Conservation (phyloP, 2,329 filamentous ascomycete genomes). For the Aspergillus nomiae region DNA sequence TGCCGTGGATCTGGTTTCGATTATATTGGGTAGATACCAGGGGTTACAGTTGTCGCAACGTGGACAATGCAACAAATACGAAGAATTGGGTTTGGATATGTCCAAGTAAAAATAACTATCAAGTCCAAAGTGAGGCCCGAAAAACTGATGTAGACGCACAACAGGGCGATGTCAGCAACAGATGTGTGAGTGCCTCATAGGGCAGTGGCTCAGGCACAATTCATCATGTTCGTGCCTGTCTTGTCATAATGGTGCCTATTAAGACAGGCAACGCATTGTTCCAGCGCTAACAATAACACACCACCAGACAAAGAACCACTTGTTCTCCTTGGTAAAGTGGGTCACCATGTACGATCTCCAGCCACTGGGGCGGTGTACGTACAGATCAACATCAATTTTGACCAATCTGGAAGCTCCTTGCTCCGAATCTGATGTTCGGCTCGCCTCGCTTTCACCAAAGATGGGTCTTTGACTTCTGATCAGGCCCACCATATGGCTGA, state of each 20-base stretch:
- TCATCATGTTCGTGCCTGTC: not conserved
- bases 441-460: not conserved
- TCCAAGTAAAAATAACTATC: conserved; percentile 8
- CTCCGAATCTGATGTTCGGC: not conserved
- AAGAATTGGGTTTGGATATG: not conserved
- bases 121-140: conserved; percentile 18
- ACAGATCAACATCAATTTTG: conserved; percentile 10
- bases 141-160: conserved; percentile 2
- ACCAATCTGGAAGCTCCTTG: not conserved
- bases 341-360: conserved; percentile 13
- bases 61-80: conserved; percentile 7
- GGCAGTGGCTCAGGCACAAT: not conserved
- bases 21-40: conserved; percentile 33
- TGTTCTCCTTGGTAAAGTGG: conserved; percentile 11
- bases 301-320: not conserved
- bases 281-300: not conserved
- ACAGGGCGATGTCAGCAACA: not conserved
- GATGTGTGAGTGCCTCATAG: conserved; percentile 10
- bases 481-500: not conserved
- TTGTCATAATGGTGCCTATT: not conserved
- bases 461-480: conserved; percentile 4
- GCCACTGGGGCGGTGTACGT: conserved; percentile 31
- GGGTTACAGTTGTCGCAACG: conserved; percentile 3
- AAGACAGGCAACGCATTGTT: conserved; percentile 1
- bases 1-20: conserved; percentile 46